A percentile compares a stretch with the other conserved stretches of the same genome.
phyloP scores from a whole-genome alignment of 768 basidiomycete species.

The Mycena kentingensis region DNA sequence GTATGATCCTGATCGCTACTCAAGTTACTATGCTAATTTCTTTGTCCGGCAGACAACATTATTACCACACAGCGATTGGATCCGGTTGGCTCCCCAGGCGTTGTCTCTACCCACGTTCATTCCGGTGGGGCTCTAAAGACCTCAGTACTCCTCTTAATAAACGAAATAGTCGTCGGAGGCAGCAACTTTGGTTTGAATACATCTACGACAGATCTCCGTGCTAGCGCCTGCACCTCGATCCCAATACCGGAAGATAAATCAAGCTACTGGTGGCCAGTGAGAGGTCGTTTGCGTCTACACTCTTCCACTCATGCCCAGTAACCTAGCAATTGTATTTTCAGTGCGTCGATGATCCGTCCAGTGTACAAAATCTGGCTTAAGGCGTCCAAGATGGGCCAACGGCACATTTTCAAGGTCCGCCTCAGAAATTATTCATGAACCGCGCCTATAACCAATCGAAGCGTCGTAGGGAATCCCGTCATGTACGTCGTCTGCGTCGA shows the following conservation, averaged over 20 bases:
- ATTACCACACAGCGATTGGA: slow-evolving; percentile 20
- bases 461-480: slow-evolving; percentile 21
- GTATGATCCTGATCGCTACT: background rate
- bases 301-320: background rate
- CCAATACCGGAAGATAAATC: slow-evolving; percentile 23
- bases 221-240: slow-evolving; percentile 20
- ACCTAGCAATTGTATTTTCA: slow-evolving; percentile 22
- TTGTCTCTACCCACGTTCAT: slow-evolving; percentile 21
- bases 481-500: slow-evolving; percentile 7
- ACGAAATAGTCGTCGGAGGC: slow-evolving; percentile 13
- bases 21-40: background rate
- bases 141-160: background rate
- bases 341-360: slow-evolving; percentile 5
- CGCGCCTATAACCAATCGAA: background rate
- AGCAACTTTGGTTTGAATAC: slow-evolving; percentile 22
- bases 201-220: slow-evolving; percentile 13
- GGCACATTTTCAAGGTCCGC: slow-evolving; percentile 20
- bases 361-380: background rate
- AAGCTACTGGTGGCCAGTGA: slow-evolving; percentile 22
- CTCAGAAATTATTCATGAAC: background rate
- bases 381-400: slow-evolving; percentile 21
- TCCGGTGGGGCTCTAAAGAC: slow-evolving; percentile 4
- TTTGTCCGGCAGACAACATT: slow-evolving; percentile 17
- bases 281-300: background rate
- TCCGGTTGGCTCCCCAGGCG: slow-evolving; percentile 19